Conservation (phyloP, 1,139 yeast species). For the Scheffersomyces insectosa region DNA sequence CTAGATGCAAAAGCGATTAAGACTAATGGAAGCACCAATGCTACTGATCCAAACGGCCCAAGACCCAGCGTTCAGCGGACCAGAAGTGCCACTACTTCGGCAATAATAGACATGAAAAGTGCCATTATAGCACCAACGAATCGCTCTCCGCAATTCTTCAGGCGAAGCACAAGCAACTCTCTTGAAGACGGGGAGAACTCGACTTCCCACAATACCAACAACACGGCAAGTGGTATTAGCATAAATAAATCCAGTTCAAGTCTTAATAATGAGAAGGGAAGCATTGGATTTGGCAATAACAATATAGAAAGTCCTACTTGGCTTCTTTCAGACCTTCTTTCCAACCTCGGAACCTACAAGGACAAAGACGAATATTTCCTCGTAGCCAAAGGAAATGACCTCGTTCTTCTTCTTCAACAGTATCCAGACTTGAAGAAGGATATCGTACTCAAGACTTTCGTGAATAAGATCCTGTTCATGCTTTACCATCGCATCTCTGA, state of each 20-base stretch:
- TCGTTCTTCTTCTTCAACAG: slow-evolving; percentile 56
- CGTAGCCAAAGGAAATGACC: slow-evolving; percentile 61
- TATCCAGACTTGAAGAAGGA: slow-evolving; percentile 68
- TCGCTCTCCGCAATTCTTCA: neutral
- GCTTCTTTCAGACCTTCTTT: slow-evolving; percentile 35
- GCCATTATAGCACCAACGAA: slow-evolving; percentile 2
- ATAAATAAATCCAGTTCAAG: neutral
- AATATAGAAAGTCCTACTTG: slow-evolving; percentile 37
- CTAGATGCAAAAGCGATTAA: neutral
- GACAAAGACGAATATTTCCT: slow-evolving; percentile 48
- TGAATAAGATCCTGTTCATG: slow-evolving; percentile 61
- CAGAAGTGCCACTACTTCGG: slow-evolving; percentile 11
- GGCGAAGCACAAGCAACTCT: neutral
- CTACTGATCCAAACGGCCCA: slow-evolving; percentile 5
- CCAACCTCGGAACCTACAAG: slow-evolving; percentile 23
- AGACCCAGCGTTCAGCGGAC: slow-evolving; percentile 8
- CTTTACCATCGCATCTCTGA: slow-evolving; percentile 59
- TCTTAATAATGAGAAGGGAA: neutral
- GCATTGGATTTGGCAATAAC: neutral
- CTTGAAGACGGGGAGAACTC: too few species aligned
- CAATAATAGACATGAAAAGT: neutral
- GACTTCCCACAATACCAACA: neutral
- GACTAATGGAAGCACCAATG: neutral
- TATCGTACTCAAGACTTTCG: slow-evolving; percentile 60
- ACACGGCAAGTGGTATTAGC: neutral